Evolutionary conservation across 495 filamentous ascomycete genomes (phyloP).

Genomic region (Aspergillus heteromorphus): DNA sequence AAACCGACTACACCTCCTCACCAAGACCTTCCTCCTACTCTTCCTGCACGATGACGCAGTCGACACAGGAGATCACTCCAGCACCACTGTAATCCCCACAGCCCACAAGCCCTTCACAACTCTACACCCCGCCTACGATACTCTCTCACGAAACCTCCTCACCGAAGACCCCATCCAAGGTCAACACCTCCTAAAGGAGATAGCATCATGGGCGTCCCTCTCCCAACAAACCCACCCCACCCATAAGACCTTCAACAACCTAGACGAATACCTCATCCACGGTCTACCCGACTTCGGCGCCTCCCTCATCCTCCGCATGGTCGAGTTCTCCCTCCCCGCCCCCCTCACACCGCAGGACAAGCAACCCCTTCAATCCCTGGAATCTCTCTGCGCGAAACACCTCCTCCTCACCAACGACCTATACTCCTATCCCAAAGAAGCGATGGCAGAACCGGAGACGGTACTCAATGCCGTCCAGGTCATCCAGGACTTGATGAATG

Average conservation of each 20-base stretch:
- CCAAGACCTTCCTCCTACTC: constrained; percentile 7
- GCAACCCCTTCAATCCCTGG: not conserved
- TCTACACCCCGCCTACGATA: not conserved
- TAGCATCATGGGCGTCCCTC: constrained; percentile 4
- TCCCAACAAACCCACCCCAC: not conserved
- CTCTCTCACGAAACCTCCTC: constrained; percentile 4
- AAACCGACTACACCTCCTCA: not conserved
- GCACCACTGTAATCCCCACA: not conserved
- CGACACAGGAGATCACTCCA: not conserved
- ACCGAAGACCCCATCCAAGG: constrained; percentile 4
- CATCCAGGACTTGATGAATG: constrained; percentile 2
- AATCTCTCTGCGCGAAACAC: constrained; percentile 10
- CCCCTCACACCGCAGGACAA: not conserved
- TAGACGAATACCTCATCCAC: constrained; percentile 10
- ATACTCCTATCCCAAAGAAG: constrained; percentile 17
- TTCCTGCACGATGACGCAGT: constrained; percentile 12
- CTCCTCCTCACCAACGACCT: constrained; percentile 14
- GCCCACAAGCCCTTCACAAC: not conserved
- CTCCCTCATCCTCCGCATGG: constrained; percentile 2
- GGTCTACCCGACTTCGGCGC: constrained; percentile 8
- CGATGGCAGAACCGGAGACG: not conserved
- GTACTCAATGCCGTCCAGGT: constrained; percentile 12
- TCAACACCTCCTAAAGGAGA: not conserved
- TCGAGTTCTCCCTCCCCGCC: constrained; percentile 5
- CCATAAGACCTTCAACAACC: not conserved